These are phyloP conservation scores for Medicago lupulina DNA, from an alignment of 306 rosid species.

Conservation along the genomic window DNA sequence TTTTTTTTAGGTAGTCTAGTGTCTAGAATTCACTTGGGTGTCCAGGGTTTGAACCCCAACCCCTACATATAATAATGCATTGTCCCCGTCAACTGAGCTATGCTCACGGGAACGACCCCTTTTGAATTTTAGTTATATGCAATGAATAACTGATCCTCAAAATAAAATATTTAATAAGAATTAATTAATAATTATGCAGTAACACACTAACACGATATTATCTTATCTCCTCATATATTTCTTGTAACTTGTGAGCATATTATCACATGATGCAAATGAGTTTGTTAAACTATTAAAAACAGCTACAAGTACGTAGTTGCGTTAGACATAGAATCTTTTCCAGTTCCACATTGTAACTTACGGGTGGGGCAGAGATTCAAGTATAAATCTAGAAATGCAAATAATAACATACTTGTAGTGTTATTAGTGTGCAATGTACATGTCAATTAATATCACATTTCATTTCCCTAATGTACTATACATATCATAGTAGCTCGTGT, in stretches of 20 bases:
- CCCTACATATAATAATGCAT: too few relatives aligned
- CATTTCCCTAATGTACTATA: background rate
- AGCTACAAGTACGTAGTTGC: background rate
- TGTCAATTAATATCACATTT: background rate
- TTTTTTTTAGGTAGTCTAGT: too few relatives aligned
- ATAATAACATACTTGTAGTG: background rate
- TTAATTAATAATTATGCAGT: background rate
- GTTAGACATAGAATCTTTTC: background rate
- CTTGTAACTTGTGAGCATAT: conserved; percentile 18
- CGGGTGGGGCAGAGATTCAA: background rate
- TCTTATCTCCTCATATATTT: background rate
- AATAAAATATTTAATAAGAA: background rate
- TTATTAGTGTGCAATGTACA: too few relatives aligned
- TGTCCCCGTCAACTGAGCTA: too few relatives aligned
- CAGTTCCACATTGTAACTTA: background rate
- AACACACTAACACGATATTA: too few relatives aligned
- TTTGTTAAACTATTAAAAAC: background rate
- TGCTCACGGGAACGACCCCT: too few relatives aligned
- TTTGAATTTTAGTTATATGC: too few relatives aligned
- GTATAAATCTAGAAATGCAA: background rate
- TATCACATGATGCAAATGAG: conserved; percentile 1
- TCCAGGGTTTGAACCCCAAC: too few relatives aligned
- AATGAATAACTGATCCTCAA: too few relatives aligned
- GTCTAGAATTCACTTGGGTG: too few relatives aligned
- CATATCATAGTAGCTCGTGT: background rate